A percentile compares a stretch with the other conserved stretches of the same genome.
Evolutionary conservation across 208 protist genomes (phyloP).

Genomic region (Trypanosoma congolense): DNA sequence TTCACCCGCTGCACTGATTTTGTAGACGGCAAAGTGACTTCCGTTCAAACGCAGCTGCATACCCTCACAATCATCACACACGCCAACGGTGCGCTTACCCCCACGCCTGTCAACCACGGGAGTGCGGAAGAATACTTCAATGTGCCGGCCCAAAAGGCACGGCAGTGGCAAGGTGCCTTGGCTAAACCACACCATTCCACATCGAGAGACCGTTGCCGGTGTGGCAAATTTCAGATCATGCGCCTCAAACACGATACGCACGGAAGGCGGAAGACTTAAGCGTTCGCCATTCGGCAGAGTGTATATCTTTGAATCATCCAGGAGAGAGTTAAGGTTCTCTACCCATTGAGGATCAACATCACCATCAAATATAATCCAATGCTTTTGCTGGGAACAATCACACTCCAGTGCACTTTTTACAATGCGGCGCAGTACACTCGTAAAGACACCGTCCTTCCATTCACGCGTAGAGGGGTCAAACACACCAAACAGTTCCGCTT

Average conservation of each 20-base stretch:
- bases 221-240: conserved; percentile 96
- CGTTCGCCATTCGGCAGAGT: conserved; percentile 99
- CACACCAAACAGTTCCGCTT: conserved; percentile 97
- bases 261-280: conserved; percentile 94
- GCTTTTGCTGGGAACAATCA: conserved; percentile 56
- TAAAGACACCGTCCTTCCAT: conserved; percentile 99
- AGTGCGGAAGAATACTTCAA: conserved; percentile 7
- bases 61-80: not conserved
- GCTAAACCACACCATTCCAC: conserved; percentile 99
- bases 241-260: conserved; percentile 98
- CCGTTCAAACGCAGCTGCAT: conserved; percentile 4
- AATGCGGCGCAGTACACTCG: conserved; percentile 95
- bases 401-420: conserved; percentile 80
- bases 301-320: conserved; percentile 99
- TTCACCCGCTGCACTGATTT: not conserved
- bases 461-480: conserved; percentile 98
- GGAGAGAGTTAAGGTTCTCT: conserved; percentile 98
- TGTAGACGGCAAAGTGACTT: conserved; percentile 12
- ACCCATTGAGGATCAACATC: conserved; percentile 99
- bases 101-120: conserved; percentile 20
- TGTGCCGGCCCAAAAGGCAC: conserved; percentile 38
- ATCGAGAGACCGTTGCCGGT: conserved; percentile 97
- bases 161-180: conserved; percentile 92
- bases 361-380: conserved; percentile 99
- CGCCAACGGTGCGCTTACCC: not conserved